These are phyloP conservation scores for Beauveria varroae DNA, from an alignment of 2,329 filamentous ascomycete species.

Conservation along the genomic window DNA sequence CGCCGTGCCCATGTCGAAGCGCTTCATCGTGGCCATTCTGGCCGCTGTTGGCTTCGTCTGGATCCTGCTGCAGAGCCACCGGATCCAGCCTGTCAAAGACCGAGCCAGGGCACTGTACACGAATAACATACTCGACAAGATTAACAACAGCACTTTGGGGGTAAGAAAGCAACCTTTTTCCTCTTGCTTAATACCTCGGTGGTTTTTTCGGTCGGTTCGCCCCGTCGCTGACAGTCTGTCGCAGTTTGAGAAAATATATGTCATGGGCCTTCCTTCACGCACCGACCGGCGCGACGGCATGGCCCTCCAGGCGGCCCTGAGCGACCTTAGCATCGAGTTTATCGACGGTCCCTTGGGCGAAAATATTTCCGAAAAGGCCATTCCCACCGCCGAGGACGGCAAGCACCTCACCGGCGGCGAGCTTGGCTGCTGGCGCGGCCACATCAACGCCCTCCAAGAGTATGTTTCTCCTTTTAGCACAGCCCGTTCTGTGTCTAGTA, in stretches of 20 bases:
- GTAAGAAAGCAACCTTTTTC: not conserved
- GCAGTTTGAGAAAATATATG: conserved; percentile 25
- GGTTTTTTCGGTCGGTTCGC: too few relatives aligned
- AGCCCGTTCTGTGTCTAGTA: too few relatives aligned
- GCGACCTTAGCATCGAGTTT: conserved; percentile 36
- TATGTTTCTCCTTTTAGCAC: conserved; percentile 12
- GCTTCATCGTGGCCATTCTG: not conserved
- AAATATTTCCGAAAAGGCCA: conserved; percentile 28
- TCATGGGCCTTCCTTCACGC: conserved; percentile 41
- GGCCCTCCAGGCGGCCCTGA: conserved; percentile 37
- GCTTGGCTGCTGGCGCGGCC: conserved; percentile 27
- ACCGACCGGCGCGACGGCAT: conserved; percentile 44
- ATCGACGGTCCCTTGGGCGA: conserved; percentile 35
- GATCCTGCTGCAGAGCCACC: conserved; percentile 7
- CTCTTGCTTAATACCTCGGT: too few relatives aligned
- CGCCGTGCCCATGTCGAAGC: conserved; percentile 3
- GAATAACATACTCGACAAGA: conserved; percentile 4
- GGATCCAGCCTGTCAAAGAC: conserved; percentile 2
- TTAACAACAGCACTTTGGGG: conserved; percentile 10
- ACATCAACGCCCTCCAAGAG: conserved; percentile 28
- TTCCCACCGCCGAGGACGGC: conserved; percentile 16
- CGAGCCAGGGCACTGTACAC: not conserved
- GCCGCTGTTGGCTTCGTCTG: conserved; percentile 5
- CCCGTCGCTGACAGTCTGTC: not conserved
- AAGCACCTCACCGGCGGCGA: conserved; percentile 7